A percentile compares a stretch with the other conserved stretches of the same genome.
These are phyloP conservation scores for Kwoniella europaea DNA, from an alignment of 768 basidiomycete genomes.

Conservation along the genomic window DNA sequence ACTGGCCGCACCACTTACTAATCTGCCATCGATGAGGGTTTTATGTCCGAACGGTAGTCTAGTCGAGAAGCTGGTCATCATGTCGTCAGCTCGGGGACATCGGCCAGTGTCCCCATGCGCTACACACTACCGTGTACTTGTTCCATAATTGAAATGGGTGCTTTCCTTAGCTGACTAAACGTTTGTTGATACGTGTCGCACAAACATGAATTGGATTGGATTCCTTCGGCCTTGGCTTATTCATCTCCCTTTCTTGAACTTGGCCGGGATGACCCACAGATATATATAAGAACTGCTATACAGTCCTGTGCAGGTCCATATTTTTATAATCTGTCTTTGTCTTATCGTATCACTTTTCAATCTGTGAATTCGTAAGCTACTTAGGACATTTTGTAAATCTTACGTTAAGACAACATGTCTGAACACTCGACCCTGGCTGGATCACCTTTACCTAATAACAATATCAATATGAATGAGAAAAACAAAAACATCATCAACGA, in stretches of 20 bases:
- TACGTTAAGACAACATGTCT: conserved; percentile 2
- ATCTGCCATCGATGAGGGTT: not conserved
- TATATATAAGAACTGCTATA: not conserved
- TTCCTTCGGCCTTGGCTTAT: not conserved
- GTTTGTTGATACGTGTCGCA: not conserved
- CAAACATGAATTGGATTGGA: not conserved
- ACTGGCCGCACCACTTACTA: not conserved
- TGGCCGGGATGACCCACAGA: not conserved
- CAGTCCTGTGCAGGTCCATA: not conserved
- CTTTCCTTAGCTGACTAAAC: not conserved
- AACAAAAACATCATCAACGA: not conserved
- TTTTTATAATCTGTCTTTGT: not conserved
- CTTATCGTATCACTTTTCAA: not conserved
- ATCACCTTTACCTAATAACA: conserved; percentile 9
- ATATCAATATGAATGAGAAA: conserved; percentile 6
- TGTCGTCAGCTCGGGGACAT: not conserved
- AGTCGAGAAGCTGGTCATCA: not conserved
- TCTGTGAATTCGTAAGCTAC: not conserved
- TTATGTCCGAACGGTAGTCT: too few species aligned
- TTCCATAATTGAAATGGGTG: not conserved
- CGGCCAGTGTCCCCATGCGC: not conserved
- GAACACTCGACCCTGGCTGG: conserved; percentile 6
- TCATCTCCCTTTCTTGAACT: not conserved
- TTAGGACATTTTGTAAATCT: not conserved
- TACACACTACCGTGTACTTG: not conserved